A percentile compares a stretch with the other conserved stretches of the same genome.
Evolutionary conservation across 306 rosid species (phyloP).

Genomic region (Rosa chinensis): DNA sequence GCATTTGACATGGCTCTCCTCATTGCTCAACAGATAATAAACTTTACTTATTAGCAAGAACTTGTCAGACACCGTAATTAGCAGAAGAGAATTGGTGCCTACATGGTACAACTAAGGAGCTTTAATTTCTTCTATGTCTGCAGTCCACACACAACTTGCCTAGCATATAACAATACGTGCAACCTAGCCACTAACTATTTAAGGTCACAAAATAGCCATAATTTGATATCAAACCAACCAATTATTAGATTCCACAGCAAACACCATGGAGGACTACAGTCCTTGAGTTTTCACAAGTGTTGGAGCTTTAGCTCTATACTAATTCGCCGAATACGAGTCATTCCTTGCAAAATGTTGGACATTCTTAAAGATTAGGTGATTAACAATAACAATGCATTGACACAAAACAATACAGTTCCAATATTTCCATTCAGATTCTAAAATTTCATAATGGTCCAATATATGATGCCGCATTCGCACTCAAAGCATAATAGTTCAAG

Average conservation of each 20-base stretch:
- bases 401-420: background rate
- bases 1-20: too few relatives aligned
- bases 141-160: too few relatives aligned
- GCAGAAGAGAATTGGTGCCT: too few relatives aligned
- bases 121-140: too few relatives aligned
- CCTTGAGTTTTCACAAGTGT: constrained; percentile 3
- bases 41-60: too few relatives aligned
- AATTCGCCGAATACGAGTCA: background rate
- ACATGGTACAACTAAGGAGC: too few relatives aligned
- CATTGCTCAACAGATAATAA: too few relatives aligned
- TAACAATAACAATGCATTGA: background rate
- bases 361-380: background rate
- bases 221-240: background rate
- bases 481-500: background rate
- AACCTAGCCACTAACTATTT: background rate
- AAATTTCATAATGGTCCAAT: background rate
- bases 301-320: background rate
- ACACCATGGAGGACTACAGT: background rate
- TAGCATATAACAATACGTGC: too few relatives aligned
- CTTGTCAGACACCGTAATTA: too few relatives aligned
- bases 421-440: background rate
- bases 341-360: background rate
- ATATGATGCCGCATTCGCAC: background rate
- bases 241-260: background rate
- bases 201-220: background rate